Percentiles rank a stretch among this genome's conserved stretches.
phyloP scores from a whole-genome alignment of 2,329 filamentous ascomycete genomes.

The Fusarium chuoi region DNA sequence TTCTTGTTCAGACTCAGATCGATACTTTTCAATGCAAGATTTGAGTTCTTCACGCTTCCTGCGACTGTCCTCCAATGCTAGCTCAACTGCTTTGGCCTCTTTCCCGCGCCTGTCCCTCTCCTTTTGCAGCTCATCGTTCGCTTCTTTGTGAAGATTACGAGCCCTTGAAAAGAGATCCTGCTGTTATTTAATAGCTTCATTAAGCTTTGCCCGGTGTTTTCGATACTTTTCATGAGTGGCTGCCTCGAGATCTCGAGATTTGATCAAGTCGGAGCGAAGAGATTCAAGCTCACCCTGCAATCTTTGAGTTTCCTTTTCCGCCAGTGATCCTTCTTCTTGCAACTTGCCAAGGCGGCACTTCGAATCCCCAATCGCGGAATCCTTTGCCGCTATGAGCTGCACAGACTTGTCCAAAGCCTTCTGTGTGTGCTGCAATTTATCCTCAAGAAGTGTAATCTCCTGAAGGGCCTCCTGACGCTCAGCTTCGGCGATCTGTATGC shows the following conservation, averaged over 20 bases:
- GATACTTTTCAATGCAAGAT: conserved; percentile 45
- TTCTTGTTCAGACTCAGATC: conserved; percentile 35
- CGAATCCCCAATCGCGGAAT: conserved; percentile 38
- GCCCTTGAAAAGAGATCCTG: conserved; percentile 54
- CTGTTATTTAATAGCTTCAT: conserved; percentile 59
- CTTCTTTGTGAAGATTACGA: conserved; percentile 47
- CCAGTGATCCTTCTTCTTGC: conserved; percentile 38
- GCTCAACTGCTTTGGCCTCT: conserved; percentile 39
- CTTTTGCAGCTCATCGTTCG: conserved; percentile 48
- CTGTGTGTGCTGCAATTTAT: conserved; percentile 34
- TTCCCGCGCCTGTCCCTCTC: conserved; percentile 43
- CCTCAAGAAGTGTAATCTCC: conserved; percentile 45
- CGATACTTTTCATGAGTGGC: conserved; percentile 49
- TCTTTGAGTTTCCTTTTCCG: conserved; percentile 39
- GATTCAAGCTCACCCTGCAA: conserved; percentile 44
- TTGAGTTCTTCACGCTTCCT: conserved; percentile 49
- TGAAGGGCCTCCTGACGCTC: conserved; percentile 41
- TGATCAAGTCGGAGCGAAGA: conserved; percentile 41
- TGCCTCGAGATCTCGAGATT: conserved; percentile 35
- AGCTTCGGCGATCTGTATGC: conserved; percentile 45
- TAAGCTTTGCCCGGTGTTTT: conserved; percentile 53
- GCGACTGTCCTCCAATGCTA: conserved; percentile 43
- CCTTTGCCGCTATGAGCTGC: conserved; percentile 34
- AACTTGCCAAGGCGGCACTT: conserved; percentile 42
- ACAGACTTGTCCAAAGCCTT: conserved; percentile 31